Evolutionary conservation across 768 basidiomycete species (phyloP), one percentile per base, ranked within the genome.

Genomic region (Naematelia aurantialba): DNA sequence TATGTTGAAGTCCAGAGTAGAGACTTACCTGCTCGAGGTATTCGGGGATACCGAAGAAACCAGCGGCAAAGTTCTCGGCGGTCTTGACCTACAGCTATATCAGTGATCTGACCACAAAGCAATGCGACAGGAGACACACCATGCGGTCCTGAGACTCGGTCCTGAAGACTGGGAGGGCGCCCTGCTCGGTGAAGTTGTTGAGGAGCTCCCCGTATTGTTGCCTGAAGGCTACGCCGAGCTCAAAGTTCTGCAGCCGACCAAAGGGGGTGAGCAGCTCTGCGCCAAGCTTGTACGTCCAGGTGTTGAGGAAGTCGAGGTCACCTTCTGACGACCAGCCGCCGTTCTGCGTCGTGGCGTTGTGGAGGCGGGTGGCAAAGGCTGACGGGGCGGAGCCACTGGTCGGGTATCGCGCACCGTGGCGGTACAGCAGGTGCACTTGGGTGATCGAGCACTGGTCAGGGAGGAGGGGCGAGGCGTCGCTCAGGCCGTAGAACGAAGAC

Each of bases 121-220:
- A 39, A 39, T 39, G 17, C 34, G 8, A 39, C 8, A 39, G 34
- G 8, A n/a, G n/a, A 39, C 34, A 8, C 8, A 39, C 73, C 83
- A 83, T 83, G 25, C 83, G 79, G 63, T 81, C 79, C 64, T 82
- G 81, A 1, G 80, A 81, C 62, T 83, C 82, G 0, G 82, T 83
- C 21, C 83, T 78, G 77, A 83, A 83, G 39, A 83, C 81, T 8
- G 83, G 82, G 8, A 83, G 62, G 1, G 74, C 65, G 53, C 62
- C 66, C 19, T 57, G 49, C 21, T 56, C 58, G 25, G 72, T 74
- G 52, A 71, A 74, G 60, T 74, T 71, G 66, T 71, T 74, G 14
- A 70, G 56, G 27, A 71, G 60, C 14, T 59, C 24, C 19, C 72
- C 73, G 53, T 74, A 75, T 21, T 68, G 59, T 52, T 68, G 63